Percentiles rank a stretch among this genome's conserved stretches.
phyloP scores from a whole-genome alignment of 2,329 filamentous ascomycete genomes.

The Beauveria varroae region DNA sequence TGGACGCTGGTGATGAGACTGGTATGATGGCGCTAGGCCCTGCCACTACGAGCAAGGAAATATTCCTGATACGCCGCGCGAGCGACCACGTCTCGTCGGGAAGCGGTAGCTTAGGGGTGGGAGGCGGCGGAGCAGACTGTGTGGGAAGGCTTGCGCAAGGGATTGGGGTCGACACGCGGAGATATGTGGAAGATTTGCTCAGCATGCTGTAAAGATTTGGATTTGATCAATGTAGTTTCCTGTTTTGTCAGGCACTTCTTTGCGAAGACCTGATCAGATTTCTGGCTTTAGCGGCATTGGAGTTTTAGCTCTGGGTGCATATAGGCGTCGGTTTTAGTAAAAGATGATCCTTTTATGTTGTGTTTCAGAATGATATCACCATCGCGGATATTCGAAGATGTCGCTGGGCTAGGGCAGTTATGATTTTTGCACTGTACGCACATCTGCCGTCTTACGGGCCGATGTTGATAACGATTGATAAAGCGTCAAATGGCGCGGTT shows the following conservation, averaged over 20 bases:
- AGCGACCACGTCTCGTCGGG: conserved; percentile 43
- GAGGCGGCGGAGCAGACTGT: conserved; percentile 29
- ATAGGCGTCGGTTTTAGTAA: neutral
- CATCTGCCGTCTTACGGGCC: too few species aligned
- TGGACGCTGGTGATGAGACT: conserved; percentile 4
- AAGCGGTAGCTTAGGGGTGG: conserved; percentile 21
- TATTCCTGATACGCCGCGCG: conserved; percentile 52
- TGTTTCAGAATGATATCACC: neutral
- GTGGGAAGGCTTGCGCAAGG: conserved; percentile 59
- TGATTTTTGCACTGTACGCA: too few species aligned
- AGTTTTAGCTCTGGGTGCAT: neutral
- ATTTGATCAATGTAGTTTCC: too few species aligned
- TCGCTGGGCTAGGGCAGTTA: too few species aligned
- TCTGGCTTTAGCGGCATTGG: neutral
- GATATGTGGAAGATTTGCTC: conserved; percentile 66
- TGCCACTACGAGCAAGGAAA: conserved; percentile 43
- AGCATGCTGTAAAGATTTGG: conserved; percentile 39
- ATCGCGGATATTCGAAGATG: too few species aligned
- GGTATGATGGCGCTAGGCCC: conserved; percentile 12
- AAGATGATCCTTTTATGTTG: neutral
- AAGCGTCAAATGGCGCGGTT: too few species aligned
- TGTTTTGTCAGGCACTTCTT: neutral
- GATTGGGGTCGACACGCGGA: conserved; percentile 68
- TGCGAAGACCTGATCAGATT: neutral
- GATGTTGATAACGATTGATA: too few species aligned